A percentile compares a stretch with the other conserved stretches of the same genome.
These are phyloP conservation scores for Cytidiella melzeri DNA, from an alignment of 768 basidiomycete species.

Conservation along the genomic window DNA sequence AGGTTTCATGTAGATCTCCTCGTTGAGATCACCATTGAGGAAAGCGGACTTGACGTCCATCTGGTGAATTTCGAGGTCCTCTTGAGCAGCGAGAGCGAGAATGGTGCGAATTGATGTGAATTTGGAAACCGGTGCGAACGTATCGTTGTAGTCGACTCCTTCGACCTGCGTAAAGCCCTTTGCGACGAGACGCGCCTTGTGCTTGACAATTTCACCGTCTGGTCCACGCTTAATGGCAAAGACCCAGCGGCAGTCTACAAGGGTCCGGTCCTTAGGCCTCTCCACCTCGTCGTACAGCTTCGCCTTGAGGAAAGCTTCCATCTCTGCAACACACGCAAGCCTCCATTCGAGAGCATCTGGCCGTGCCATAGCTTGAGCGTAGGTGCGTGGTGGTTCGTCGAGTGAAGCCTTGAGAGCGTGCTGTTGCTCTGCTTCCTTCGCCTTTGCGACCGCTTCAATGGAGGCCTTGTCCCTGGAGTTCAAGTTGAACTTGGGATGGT, in stretches of 20 bases:
- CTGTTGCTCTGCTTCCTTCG: too few species aligned
- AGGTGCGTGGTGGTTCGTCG: conserved; percentile 9
- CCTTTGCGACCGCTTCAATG: too few species aligned
- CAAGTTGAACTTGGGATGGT: too few species aligned
- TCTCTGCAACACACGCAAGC: not conserved
- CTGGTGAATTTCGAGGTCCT: conserved; percentile 24
- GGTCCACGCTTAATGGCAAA: conserved; percentile 25
- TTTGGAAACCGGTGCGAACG: conserved; percentile 24
- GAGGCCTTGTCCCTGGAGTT: too few species aligned
- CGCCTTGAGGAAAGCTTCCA: not conserved
- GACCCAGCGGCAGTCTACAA: conserved; percentile 27
- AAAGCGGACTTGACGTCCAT: conserved; percentile 29
- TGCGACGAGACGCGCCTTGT: conserved; percentile 31
- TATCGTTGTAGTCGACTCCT: conserved; percentile 25
- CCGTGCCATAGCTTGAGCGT: conserved; percentile 17
- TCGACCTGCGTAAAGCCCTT: conserved; percentile 29
- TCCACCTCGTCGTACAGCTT: conserved; percentile 9
- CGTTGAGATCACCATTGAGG: conserved; percentile 18
- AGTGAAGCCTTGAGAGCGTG: too few species aligned
- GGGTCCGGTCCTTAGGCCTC: conserved; percentile 19
- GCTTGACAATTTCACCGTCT: conserved; percentile 15
- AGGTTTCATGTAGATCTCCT: conserved; percentile 11
- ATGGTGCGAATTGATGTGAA: conserved; percentile 23
- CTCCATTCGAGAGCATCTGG: not conserved
- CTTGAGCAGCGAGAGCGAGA: conserved; percentile 20